phyloP scores from a whole-genome alignment of 2,329 filamentous ascomycete species.

The Microcera coccophila region DNA sequence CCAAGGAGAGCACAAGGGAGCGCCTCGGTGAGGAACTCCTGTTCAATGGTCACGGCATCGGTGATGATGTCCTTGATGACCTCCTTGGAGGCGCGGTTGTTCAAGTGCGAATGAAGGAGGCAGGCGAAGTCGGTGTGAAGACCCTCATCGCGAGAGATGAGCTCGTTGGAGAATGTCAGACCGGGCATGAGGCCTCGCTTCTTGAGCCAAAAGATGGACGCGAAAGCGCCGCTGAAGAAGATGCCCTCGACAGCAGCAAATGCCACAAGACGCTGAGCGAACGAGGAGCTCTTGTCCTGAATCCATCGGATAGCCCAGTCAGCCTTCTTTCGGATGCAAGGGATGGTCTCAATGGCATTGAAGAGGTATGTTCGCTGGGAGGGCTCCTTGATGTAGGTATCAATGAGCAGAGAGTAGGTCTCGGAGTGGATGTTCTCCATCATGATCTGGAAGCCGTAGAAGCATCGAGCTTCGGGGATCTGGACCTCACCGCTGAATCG shows the following conservation, averaged over 20 bases:
- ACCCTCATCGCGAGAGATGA: constrained; percentile 98
- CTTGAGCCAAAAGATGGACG: constrained; percentile 99
- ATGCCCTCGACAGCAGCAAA: constrained; percentile 98
- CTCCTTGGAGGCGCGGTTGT: constrained; percentile 80
- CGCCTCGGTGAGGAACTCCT: constrained; percentile 96
- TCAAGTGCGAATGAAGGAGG: constrained; percentile 94
- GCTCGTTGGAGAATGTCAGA: constrained; percentile 98
- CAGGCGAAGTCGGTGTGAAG: constrained; percentile 99
- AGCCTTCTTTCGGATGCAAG: constrained; percentile 97
- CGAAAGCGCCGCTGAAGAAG: constrained; percentile 98
- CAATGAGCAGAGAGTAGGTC: constrained; percentile 97
- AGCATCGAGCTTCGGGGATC: constrained; percentile 96
- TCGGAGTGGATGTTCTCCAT: constrained; percentile 99
- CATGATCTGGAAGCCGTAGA: constrained; percentile 99
- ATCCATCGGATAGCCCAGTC: constrained; percentile 98
- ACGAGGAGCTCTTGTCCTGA: constrained; percentile 85
- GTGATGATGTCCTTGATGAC: constrained; percentile 83
- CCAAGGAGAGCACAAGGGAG: constrained; percentile 88
- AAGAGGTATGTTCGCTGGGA: constrained; percentile 92
- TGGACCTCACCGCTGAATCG: constrained; percentile 97
- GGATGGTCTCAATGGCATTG: constrained; percentile 98
- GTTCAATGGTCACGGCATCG: constrained; percentile 90
- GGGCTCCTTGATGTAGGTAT: constrained; percentile 98
- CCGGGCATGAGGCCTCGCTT: constrained; percentile 99
- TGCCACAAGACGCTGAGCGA: constrained; percentile 90